These are phyloP conservation scores for Betula pendula DNA, from an alignment of 306 rosid species.

Conservation along the genomic window DNA sequence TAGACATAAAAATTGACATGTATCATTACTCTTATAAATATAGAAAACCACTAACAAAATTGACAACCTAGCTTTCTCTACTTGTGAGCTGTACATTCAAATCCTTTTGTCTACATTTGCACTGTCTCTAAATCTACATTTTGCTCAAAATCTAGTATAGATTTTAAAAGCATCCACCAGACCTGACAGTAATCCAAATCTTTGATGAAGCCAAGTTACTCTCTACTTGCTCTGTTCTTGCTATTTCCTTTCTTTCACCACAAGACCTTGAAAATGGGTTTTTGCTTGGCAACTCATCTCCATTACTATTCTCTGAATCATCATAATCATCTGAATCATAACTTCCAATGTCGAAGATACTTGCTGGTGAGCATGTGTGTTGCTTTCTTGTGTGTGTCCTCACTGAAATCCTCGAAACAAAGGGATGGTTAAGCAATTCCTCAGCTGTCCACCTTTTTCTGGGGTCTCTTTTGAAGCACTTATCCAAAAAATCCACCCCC, in stretches of 20 bases:
- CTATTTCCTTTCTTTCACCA: constrained; percentile 6
- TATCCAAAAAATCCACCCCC: constrained; percentile 56
- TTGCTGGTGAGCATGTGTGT: constrained; percentile 38
- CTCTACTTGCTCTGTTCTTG: constrained; percentile 26
- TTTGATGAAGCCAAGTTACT: constrained; percentile 35
- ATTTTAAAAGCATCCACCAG: constrained; percentile 12
- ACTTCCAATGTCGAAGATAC: constrained; percentile 40
- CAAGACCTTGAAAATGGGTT: constrained; percentile 29
- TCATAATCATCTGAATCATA: constrained; percentile 29
- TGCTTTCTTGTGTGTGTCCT: constrained; percentile 1
- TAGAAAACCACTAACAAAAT: background rate
- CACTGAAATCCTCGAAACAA: constrained; percentile 35
- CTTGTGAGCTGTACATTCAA: constrained; percentile 31
- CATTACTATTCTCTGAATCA: constrained; percentile 22
- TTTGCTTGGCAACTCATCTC: constrained; percentile 11
- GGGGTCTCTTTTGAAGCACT: constrained; percentile 57
- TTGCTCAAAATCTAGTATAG: background rate
- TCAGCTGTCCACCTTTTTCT: constrained; percentile 40
- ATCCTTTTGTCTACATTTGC: constrained; percentile 10
- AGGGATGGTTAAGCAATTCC: constrained; percentile 55
- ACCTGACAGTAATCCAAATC: constrained; percentile 63
- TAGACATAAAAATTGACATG: too few relatives aligned
- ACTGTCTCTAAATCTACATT: background rate
- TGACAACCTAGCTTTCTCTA: constrained; percentile 24
- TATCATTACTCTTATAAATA: too few relatives aligned